Evolutionary conservation across 495 filamentous ascomycete genomes (phyloP), one percentile per base, ranked within the genome.

Genomic region (Xylaria palmicola): DNA sequence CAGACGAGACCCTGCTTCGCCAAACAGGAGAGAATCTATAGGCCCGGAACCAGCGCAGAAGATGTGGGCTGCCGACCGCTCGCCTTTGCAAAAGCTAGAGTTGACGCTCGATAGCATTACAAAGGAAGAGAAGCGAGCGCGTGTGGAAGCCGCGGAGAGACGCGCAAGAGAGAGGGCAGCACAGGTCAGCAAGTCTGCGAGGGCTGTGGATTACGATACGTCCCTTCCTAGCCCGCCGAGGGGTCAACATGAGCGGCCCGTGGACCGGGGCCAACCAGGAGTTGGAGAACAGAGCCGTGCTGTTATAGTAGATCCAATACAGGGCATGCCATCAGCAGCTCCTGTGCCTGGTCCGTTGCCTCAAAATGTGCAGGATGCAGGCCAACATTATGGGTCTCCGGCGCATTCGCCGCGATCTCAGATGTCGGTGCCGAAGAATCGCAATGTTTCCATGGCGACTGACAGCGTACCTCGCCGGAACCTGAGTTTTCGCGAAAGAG

Each of bases 61-160:
- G 76, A 75, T 78, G 66, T 90, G 86, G 76, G 89, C 91, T 54
- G 81, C 85, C 22, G 88, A 92, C 68, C 85, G 90, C 51, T 97
- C 93, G 49, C 94, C 94, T 32, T 77, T 98, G 22, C 94, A 98
- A 72, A 92, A 87, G 72, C 85, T 98, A 54, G 94, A 97, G 75
- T 84, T 88, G 39, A 92, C 91, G 53, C 79, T 97, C 58, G 86
- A 85, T 71, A 90, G 90, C 71, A 92, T 96, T 65, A 95, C 87
- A 71, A 96, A 96, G 72, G 91, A 95, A 67, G 92, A 96, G 68
- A 96, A 91, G 69, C 82, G 90, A 59, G 89, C 90, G 2, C 83
- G 89, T 48, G 84, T 89, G n/a, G 81, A 91, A 73, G 87, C 92
- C 69, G 88, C 90, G 1, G 92, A 97, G 68, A 75, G 80, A 51